These are phyloP conservation scores for Podila horticola DNA, from an alignment of 192 early-diverging fungal genomes.

Conservation along the genomic window DNA sequence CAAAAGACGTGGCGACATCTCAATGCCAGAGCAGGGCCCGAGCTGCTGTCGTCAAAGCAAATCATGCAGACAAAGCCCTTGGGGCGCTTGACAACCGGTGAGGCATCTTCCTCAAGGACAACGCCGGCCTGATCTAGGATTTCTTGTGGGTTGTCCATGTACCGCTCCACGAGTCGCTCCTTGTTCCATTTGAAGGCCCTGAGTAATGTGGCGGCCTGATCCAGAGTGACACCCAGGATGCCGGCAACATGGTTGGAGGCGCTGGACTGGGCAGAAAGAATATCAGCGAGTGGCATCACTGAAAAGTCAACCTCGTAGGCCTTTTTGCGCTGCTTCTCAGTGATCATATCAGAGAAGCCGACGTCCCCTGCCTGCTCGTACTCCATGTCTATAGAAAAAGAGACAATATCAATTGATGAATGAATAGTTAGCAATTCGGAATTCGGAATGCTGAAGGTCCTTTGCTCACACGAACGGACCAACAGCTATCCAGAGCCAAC, in stretches of 20 bases:
- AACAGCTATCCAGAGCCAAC: no score
- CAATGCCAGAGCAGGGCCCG: slow-evolving; percentile 74
- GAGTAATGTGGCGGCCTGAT: slow-evolving; percentile 81
- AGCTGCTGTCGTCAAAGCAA: slow-evolving; percentile 82
- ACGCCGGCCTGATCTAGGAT: slow-evolving; percentile 79
- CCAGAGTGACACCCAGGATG: slow-evolving; percentile 72
- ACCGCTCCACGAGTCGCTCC: slow-evolving; percentile 81
- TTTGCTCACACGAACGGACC: no score
- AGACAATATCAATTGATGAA: not conserved
- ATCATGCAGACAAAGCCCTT: slow-evolving; percentile 85
- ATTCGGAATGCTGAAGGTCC: no score
- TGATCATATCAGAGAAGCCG: slow-evolving; percentile 67
- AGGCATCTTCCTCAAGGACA: slow-evolving; percentile 59
- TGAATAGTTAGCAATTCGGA: not conserved
- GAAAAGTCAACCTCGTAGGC: slow-evolving; percentile 82
- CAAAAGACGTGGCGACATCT: slow-evolving; percentile 93
- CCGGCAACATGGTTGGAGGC: slow-evolving; percentile 78
- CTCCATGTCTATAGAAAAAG: slow-evolving; percentile 25
- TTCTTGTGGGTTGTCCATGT: slow-evolving; percentile 74
- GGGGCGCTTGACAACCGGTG: slow-evolving; percentile 51
- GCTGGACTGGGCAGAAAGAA: slow-evolving; percentile 67
- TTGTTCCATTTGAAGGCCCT: slow-evolving; percentile 89
- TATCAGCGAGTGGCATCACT: slow-evolving; percentile 69
- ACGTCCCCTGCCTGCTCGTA: slow-evolving; percentile 68
- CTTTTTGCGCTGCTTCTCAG: slow-evolving; percentile 67